These are phyloP conservation scores for Bothriochloa decipiens DNA, from an alignment of 176 grass and related monocot species.

Conservation along the genomic window DNA sequence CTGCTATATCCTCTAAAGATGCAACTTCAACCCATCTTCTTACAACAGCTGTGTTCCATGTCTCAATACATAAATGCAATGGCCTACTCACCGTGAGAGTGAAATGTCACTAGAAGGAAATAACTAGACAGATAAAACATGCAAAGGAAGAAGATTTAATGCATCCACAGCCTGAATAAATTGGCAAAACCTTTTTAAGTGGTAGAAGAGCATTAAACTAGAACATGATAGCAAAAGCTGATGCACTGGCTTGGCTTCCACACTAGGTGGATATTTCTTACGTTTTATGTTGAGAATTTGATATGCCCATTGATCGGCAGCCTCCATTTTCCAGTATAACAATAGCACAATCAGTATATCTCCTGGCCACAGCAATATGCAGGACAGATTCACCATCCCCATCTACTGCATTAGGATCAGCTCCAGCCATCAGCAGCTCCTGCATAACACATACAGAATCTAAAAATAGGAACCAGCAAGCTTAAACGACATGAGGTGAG, in stretches of 20 bases:
- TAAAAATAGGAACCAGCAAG: conserved; percentile 38
- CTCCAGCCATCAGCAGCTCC: conserved; percentile 93
- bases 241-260: conserved; percentile 23
- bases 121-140: conserved; percentile 17
- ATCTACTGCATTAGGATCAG: conserved; percentile 92
- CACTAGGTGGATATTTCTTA: conserved; percentile 51
- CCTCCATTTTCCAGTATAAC: conserved; percentile 97
- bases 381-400: conserved; percentile 91
- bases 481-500: conserved; percentile 22
- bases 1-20: conserved; percentile 70
- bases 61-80: conserved; percentile 94
- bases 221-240: conserved; percentile 20
- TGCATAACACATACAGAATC: conserved; percentile 44
- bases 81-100: conserved; percentile 61
- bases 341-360: conserved; percentile 94
- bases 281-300: conserved; percentile 84
- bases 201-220: conserved; percentile 22
- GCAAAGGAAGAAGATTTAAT: conserved; percentile 25
- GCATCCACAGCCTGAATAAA: conserved; percentile 18
- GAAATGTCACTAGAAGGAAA: conserved; percentile 34
- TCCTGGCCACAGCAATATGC: conserved; percentile 83
- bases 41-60: conserved; percentile 85
- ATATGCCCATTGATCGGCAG: conserved; percentile 86
- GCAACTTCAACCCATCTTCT: conserved; percentile 88
- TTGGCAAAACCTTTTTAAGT: background rate